These are phyloP conservation scores for Collybiopsis luxurians DNA, from an alignment of 768 basidiomycete species.

Conservation along the genomic window DNA sequence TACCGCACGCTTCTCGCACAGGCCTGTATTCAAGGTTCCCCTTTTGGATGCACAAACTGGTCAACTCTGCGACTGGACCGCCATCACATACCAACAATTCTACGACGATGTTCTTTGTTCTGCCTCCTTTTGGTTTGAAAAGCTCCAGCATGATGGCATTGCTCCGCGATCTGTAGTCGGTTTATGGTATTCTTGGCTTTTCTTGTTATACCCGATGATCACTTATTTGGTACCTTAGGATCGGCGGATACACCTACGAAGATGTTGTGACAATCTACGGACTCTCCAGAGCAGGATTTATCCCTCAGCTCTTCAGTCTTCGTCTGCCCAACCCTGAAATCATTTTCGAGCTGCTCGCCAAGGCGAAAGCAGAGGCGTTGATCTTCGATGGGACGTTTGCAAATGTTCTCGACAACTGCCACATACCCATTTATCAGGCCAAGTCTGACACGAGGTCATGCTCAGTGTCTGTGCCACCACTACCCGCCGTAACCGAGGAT, in stretches of 20 bases:
- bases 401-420: conserved; percentile 31
- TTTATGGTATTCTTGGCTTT: conserved; percentile 46
- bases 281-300: conserved; percentile 61
- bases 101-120: conserved; percentile 50
- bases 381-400: conserved; percentile 51
- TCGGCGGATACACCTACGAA: conserved; percentile 58
- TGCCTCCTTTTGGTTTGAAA: conserved; percentile 53
- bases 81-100: conserved; percentile 52
- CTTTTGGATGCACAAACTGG: conserved; percentile 30
- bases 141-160: conserved; percentile 39
- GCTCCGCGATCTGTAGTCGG: conserved; percentile 53
- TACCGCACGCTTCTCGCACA: conserved; percentile 39
- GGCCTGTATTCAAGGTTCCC: conserved; percentile 53
- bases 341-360: conserved; percentile 56
- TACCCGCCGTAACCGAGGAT: conserved; percentile 25
- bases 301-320: conserved; percentile 65
- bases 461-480: conserved; percentile 34
- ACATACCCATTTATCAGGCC: conserved; percentile 39
- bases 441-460: conserved; percentile 25
- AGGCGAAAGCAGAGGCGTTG: conserved; percentile 53
- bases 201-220: background rate
- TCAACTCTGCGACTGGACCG: conserved; percentile 39
- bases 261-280: conserved; percentile 65
- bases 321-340: conserved; percentile 58
- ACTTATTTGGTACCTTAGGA: conserved; percentile 36